These are phyloP conservation scores for Pleurotus ostreatus DNA, from an alignment of 768 basidiomycete genomes.

Conservation along the genomic window DNA sequence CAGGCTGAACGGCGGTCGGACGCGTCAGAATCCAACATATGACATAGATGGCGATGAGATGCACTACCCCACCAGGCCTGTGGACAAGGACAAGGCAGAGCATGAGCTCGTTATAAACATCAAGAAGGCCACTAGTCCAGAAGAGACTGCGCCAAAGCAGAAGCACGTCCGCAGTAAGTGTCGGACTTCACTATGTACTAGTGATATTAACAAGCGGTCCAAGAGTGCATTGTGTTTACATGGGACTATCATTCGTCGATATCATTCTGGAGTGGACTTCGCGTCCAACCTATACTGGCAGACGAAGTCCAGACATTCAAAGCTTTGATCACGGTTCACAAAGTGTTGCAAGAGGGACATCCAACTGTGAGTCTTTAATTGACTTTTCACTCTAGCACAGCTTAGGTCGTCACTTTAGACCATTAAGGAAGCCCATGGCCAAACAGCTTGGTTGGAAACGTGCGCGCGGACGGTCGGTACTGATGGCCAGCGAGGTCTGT, in stretches of 20 bases:
- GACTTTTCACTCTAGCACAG: slow-evolving; percentile 5
- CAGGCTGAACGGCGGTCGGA: slow-evolving; percentile 37
- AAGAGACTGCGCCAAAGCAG: slow-evolving; percentile 97
- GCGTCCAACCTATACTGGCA: slow-evolving; percentile 94
- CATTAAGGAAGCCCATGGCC: slow-evolving; percentile 93
- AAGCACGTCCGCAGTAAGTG: slow-evolving; percentile 96
- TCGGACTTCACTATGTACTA: slow-evolving; percentile 3
- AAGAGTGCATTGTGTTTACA: slow-evolving; percentile 98
- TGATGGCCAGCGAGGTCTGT: slow-evolving; percentile 71
- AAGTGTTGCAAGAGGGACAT: slow-evolving; percentile 97
- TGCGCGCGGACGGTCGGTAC: slow-evolving; percentile 85
- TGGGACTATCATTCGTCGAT: slow-evolving; percentile 99
- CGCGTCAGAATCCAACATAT: slow-evolving; percentile 37
- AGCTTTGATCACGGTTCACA: slow-evolving; percentile 95
- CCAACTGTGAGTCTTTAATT: slow-evolving; percentile 57
- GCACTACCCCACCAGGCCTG: slow-evolving; percentile 94
- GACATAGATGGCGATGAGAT: slow-evolving; percentile 74
- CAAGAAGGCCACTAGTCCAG: slow-evolving; percentile 95
- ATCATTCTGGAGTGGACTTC: slow-evolving; percentile 95
- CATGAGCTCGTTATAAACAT: slow-evolving; percentile 91
- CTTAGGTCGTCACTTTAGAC: slow-evolving; percentile 48
- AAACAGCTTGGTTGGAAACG: slow-evolving; percentile 97
- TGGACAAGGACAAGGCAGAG: slow-evolving; percentile 98
- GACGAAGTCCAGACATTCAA: slow-evolving; percentile 99
- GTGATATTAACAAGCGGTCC: slow-evolving; percentile 8